Evolutionary conservation across 768 basidiomycete species (phyloP).

Genomic region (Tulasnella sp.): DNA sequence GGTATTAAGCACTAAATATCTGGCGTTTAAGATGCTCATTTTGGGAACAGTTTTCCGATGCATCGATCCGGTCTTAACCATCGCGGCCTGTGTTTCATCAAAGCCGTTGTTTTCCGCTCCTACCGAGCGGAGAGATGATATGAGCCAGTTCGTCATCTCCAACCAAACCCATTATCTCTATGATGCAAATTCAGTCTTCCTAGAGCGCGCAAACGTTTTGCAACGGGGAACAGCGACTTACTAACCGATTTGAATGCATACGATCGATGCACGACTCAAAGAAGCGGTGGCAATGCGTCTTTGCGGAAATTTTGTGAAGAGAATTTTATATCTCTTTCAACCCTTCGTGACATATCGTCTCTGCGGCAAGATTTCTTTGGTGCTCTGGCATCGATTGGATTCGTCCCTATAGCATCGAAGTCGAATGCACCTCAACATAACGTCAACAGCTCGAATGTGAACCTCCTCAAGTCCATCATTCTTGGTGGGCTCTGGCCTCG

Average conservation of each 20-base stretch:
- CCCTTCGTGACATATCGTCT: slow-evolving; percentile 63
- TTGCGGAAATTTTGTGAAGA: slow-evolving; percentile 53
- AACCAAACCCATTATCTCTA: not conserved
- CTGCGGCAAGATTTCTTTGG: slow-evolving; percentile 66
- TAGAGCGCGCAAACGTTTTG: slow-evolving; percentile 63
- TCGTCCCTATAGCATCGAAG: slow-evolving; percentile 39
- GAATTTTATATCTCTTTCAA: slow-evolving; percentile 71
- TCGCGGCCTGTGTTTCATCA: slow-evolving; percentile 71
- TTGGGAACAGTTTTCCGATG: slow-evolving; percentile 74
- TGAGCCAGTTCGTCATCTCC: slow-evolving; percentile 39
- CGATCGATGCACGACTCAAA: slow-evolving; percentile 43
- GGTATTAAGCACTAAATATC: slow-evolving; percentile 1
- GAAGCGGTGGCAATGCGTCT: slow-evolving; percentile 38
- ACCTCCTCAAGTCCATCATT: slow-evolving; percentile 71
- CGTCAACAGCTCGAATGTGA: slow-evolving; percentile 47
- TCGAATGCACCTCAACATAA: slow-evolving; percentile 45
- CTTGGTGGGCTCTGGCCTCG: slow-evolving; percentile 82
- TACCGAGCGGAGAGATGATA: slow-evolving; percentile 72
- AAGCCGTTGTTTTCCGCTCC: slow-evolving; percentile 79
- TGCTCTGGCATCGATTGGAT: slow-evolving; percentile 56
- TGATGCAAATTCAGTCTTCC: not conserved
- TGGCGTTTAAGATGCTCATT: slow-evolving; percentile 69
- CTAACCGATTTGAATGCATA: slow-evolving; percentile 73
- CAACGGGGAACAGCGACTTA: slow-evolving; percentile 64
- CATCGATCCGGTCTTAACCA: slow-evolving; percentile 64